Conservation (phyloP, 1,139 yeast species). For the Meyerozyma elateridarum region DNA sequence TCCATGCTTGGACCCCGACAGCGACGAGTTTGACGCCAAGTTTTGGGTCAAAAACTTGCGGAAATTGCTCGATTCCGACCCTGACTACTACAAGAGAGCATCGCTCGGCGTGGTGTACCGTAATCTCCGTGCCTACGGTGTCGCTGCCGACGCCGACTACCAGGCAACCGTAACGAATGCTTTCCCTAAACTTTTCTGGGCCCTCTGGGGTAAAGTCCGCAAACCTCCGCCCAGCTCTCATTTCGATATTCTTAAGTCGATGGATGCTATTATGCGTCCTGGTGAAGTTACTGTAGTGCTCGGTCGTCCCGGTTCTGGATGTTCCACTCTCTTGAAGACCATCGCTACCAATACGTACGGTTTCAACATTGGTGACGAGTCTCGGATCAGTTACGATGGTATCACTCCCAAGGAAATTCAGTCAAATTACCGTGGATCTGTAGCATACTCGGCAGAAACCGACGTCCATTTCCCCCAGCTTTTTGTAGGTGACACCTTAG, state of each 20-base stretch:
- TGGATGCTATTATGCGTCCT: slow-evolving; percentile 7
- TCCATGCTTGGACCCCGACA: slow-evolving; percentile 16
- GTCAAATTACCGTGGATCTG: slow-evolving; percentile 7
- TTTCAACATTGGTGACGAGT: slow-evolving; percentile 12
- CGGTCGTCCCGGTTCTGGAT: slow-evolving; percentile 9
- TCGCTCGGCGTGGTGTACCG: slow-evolving; percentile 18
- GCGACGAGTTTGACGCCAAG: slow-evolving; percentile 16
- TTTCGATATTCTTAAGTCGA: slow-evolving; percentile 7
- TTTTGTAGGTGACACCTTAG: slow-evolving; percentile 9
- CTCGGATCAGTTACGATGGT: slow-evolving; percentile 8
- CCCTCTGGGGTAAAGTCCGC: slow-evolving; percentile 6
- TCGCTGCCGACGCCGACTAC: slow-evolving; percentile 16
- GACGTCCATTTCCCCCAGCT: slow-evolving; percentile 8
- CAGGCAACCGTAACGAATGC: slow-evolving; percentile 15
- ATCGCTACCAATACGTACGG: slow-evolving; percentile 16
- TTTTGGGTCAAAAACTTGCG: slow-evolving; percentile 25
- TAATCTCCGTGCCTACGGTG: slow-evolving; percentile 17
- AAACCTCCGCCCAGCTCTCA: not conserved
- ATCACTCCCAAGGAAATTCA: slow-evolving; percentile 4
- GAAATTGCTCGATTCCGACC: slow-evolving; percentile 16
- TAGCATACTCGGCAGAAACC: slow-evolving; percentile 8
- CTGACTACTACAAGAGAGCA: slow-evolving; percentile 18
- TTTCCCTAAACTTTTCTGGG: slow-evolving; percentile 8
- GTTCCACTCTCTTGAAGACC: slow-evolving; percentile 9
- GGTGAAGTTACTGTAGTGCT: slow-evolving; percentile 9